Base-by-base conservation (phyloP, 2,329 filamentous ascomycete genomes). In the Paecilomyces variotii region DNA sequence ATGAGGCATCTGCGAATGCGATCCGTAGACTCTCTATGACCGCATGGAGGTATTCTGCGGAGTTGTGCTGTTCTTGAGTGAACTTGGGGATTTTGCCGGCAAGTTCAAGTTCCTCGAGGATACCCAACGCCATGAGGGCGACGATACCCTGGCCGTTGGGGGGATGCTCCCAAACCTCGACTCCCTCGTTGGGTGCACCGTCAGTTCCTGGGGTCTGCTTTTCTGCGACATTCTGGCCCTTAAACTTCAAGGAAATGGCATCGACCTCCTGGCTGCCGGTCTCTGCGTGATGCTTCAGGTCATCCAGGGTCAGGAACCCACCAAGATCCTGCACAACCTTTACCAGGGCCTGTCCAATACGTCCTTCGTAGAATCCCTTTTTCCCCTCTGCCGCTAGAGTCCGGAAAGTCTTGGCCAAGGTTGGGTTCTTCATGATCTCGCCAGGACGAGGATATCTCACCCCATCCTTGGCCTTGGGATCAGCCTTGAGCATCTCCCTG, bases 81-180 rank as follows among this genome's bases (percentile, higher is more conserved):
- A 94, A 96, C 0, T 79, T 82, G 0, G 88, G 86, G 60, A 97
- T 91, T 66, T 85, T 85, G 45, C 87, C 88, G 14, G 82, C 78
- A 60, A 85, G 84, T 74, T 96, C 90, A 1, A 97, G 82, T 70
- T 92, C 86, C 71, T 97, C 87, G 54, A 99, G 79, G 64, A 97
- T 96, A 1, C 94, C 94, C 0, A 99, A 80, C 0, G 94, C 90
- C 87, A 97, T 96, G 32, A 97, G 79, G 0, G 94, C 94, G 1
- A 97, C 90, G 63, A 97, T 92, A 1, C 94, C 94, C 75, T 97
- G 94, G 0, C 94, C 92, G 67, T 97, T 97, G 7, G 94, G 94
- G 35, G 93, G 92, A 70, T 97, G 93, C 70, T 99, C 94, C 93
- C 93, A 97, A 0, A 99, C 79, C 69, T 96, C 87, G 50, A 97